These are phyloP conservation scores for Ceratocystis papillata DNA, from an alignment of 2,329 filamentous ascomycete species.

Conservation along the genomic window DNA sequence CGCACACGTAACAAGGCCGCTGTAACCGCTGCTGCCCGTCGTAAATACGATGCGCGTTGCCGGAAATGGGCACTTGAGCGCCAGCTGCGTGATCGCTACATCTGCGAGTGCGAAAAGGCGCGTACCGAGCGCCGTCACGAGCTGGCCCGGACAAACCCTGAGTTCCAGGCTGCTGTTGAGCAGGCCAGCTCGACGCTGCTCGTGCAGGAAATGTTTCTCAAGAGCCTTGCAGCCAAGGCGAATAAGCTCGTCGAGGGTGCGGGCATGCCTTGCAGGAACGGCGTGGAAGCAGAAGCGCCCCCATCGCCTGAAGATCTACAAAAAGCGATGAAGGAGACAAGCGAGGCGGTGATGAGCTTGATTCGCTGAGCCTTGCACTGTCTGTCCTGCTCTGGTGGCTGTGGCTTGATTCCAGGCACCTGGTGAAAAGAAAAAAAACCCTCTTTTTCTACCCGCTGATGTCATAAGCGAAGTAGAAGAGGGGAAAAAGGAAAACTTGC, in stretches of 20 bases:
- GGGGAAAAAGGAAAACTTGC: background rate
- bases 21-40: conserved; percentile 13
- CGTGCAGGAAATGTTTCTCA: conserved; percentile 23
- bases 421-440: too few species aligned
- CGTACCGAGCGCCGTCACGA: conserved; percentile 14
- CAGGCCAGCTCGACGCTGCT: conserved; percentile 18
- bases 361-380: conserved; percentile 13
- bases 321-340: conserved; percentile 18
- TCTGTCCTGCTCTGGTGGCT: background rate
- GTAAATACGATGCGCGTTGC: conserved; percentile 18
- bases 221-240: conserved; percentile 17
- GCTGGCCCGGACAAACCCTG: background rate
- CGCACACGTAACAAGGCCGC: conserved; percentile 15
- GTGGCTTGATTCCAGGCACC: background rate
- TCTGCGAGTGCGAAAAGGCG: conserved; percentile 15
- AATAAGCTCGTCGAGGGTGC: conserved; percentile 16
- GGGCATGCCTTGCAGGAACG: conserved; percentile 8
- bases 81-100: conserved; percentile 21
- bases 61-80: conserved; percentile 21
- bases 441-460: conserved; percentile 3
- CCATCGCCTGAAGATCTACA: conserved; percentile 6
- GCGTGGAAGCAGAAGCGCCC: background rate
- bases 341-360: conserved; percentile 22
- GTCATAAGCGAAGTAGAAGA: background rate
- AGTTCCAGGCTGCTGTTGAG: conserved; percentile 17